A percentile compares a stretch with the other conserved stretches of the same genome.
These are phyloP conservation scores for Barnettozyma botsteinii DNA, from an alignment of 805 yeast species.

Conservation along the genomic window DNA sequence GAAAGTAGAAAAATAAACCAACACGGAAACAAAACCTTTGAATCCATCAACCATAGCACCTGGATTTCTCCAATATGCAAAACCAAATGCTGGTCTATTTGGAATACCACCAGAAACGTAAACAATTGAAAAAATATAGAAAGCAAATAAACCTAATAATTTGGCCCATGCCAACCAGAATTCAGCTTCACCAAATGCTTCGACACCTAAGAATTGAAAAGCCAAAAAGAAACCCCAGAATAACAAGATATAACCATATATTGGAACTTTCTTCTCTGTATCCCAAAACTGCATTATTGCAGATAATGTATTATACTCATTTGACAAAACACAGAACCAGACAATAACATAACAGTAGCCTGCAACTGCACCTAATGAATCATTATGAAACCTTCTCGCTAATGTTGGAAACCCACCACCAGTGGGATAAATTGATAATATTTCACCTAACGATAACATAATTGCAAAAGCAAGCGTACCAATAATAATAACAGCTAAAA, in stretches of 20 bases:
- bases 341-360: constrained; percentile 52
- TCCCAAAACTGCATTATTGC: constrained; percentile 39
- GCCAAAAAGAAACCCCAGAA: constrained; percentile 47
- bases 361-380: constrained; percentile 50
- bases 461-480: constrained; percentile 49
- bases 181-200: constrained; percentile 53
- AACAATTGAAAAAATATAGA: constrained; percentile 44
- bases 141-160: constrained; percentile 42
- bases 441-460: constrained; percentile 55
- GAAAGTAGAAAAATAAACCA: constrained; percentile 68
- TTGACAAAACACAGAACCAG: constrained; percentile 53
- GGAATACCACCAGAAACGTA: constrained; percentile 38
- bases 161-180: constrained; percentile 48
- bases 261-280: constrained; percentile 47
- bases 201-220: constrained; percentile 47
- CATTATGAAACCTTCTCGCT: constrained; percentile 46
- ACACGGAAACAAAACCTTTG: constrained; percentile 52
- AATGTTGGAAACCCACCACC: constrained; percentile 43
- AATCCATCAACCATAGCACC: constrained; percentile 38
- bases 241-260: constrained; percentile 48
- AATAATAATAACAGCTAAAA: constrained; percentile 42
- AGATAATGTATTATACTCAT: constrained; percentile 50
- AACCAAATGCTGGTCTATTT: constrained; percentile 29
- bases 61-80: constrained; percentile 29
- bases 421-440: constrained; percentile 47